Base-by-base conservation (phyloP, 108 stramenopile genomes). In the Fistulifera pelliculosa region DNA sequence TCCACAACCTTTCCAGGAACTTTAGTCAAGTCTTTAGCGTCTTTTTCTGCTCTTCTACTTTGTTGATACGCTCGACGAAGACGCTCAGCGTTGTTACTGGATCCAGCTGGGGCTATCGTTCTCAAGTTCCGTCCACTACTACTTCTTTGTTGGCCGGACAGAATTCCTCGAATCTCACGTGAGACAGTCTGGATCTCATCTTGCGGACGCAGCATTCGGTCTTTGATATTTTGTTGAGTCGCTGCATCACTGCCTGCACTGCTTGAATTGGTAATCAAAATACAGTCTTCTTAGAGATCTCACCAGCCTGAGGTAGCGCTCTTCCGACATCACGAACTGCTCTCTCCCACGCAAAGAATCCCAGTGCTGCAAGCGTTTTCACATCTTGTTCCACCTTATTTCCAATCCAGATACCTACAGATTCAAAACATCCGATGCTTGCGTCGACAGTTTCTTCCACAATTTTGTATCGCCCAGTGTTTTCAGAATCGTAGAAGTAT, bases 101-200 rank as follows among this genome's bases (percentile, higher is more conserved):
- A 25, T 14, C 81, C 81, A 27, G 81, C 76, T 23, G 74, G 76
- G 21, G 81, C 81, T 15, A 74, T 64, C 6, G 73, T 79, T 42
- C 71, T 52, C 10, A 81, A 38, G 43, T 64, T 51, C 1, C 78
- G 66, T 15, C 68, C 42, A 17, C 41, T n/a, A 52, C 21, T 60
- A 2, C 61, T 59, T 22, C 55, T 52, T 17, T n/a, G 12, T 15
- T 49, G 69, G 12, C 68, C 69, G 27, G 63, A 43, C 26, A 88
- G 68, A 51, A 90, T 90, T 16, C 77, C 75, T 1, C 54, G 69
- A 42, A 90, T 81, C 10, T 76, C 68, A 60, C 64, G 67, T 41
- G 75, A 63, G n/a, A 90, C 88, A 42, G 65, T 52, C 38, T 69
- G 63, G 27, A 87, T 80, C 61, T 90, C 89, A 58, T 90, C 89